Conservation (phyloP, 495 filamentous ascomycete species). For the Annulohypoxylon nitens region DNA sequence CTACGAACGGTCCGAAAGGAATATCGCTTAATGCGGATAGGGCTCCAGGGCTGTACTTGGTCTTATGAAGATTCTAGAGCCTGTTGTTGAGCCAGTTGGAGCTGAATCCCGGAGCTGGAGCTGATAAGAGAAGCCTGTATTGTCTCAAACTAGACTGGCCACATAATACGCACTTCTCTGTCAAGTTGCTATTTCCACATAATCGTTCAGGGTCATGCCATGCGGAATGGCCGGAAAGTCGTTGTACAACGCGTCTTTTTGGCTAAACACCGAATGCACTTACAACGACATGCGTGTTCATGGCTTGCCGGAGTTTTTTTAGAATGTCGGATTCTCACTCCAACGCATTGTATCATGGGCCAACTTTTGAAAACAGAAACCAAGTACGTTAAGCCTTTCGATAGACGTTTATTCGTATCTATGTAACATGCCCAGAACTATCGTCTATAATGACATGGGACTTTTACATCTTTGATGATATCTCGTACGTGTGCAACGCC, state of each 20-base stretch:
- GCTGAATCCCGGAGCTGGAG: slow-evolving; percentile 6
- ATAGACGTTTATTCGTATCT: no score
- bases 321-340: background rate
- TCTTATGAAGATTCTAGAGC: background rate
- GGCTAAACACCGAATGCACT: background rate
- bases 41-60: background rate
- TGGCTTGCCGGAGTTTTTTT: background rate
- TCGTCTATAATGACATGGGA: no score
- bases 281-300: background rate
- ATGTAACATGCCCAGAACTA: no score
- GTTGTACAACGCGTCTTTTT: slow-evolving; percentile 7
- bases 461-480: background rate
- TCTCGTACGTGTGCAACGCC: slow-evolving; percentile 22
- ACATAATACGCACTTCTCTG: slow-evolving; percentile 1
- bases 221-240: slow-evolving; percentile 10
- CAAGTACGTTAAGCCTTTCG: background rate
- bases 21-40: background rate
- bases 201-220: background rate
- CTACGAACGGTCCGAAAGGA: background rate
- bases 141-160: slow-evolving; percentile 6
- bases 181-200: background rate
- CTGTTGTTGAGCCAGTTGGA: background rate
- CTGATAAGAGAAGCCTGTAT: slow-evolving; percentile 15
- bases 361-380: background rate
- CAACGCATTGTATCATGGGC: no score